phyloP scores from a whole-genome alignment of 371 early-diverging fungal species.

The Syncephalastrum monosporum region DNA sequence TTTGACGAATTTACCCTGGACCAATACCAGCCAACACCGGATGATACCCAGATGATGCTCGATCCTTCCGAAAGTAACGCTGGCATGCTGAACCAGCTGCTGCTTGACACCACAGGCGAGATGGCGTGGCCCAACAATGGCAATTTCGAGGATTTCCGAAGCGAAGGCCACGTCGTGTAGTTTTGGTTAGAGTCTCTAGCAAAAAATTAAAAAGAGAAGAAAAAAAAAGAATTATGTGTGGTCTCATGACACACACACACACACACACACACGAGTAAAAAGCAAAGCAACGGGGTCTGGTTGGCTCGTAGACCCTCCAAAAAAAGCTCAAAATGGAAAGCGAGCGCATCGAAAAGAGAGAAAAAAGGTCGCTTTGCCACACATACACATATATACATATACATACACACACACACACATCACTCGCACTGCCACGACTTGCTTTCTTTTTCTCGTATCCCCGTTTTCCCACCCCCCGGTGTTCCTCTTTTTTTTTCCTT shows the following conservation, averaged over 20 bases:
- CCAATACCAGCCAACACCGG: too few species aligned
- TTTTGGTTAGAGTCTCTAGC: background rate
- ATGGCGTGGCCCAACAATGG: conserved; percentile 1
- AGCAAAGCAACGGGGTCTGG: too few species aligned
- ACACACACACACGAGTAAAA: too few species aligned
- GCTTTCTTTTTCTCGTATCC: conserved; percentile 5
- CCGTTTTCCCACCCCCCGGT: background rate
- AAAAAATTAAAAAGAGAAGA: too few species aligned
- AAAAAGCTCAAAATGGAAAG: too few species aligned
- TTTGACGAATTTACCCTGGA: too few species aligned
- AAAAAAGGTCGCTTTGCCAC: background rate
- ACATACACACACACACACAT: too few species aligned
- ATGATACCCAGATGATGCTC: conserved; percentile 7
- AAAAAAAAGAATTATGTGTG: too few species aligned
- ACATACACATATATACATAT: background rate
- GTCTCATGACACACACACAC: too few species aligned
- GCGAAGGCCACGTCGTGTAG: conserved; percentile 11
- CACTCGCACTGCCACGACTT: background rate
- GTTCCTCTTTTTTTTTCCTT: conserved; percentile 1
- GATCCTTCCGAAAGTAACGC: conserved; percentile 4
- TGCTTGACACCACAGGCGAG: background rate
- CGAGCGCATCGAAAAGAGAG: too few species aligned
- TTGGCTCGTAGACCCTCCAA: too few species aligned
- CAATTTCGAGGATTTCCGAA: conserved; percentile 4
- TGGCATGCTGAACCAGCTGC: conserved; percentile 3